Base-by-base conservation (phyloP, 1,284 basidiomycete genomes). In the Ceratobasidium sp. region DNA sequence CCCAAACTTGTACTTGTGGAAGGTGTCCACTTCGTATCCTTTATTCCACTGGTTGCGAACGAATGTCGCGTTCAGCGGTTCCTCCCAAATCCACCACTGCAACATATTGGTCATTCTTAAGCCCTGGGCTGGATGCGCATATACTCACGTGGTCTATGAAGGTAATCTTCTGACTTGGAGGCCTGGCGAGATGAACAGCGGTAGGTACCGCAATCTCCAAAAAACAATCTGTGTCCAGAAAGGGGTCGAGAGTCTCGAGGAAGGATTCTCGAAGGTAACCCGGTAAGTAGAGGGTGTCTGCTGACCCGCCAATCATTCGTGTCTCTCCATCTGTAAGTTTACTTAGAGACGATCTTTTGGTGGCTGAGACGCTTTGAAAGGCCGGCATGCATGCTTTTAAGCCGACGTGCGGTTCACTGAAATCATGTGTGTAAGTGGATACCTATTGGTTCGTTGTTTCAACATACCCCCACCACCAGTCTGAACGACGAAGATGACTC, bases 1-100 rank as follows among this genome's bases (percentile, higher is more conserved):
- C 0, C 85, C 85, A 86, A 87, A 87, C 77, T 86, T 85, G 53
- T 87, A 88, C 0, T 86, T 85, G 78, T 88, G 87, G 80, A 88
- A 88, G 5, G 87, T 86, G 77, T 88, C 87, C 13, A 88, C 87
- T 75, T 88, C 86, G 74, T 82, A 83, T 0, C 86, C 86, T 67
- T 84, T 81, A 0, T 77, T 80, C 87, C 87, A 88, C 71, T 85
- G 83, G 58, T 86, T 81, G 20, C 87, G 83, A 71, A 88, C 87
- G 77, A 87, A 88, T 11, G 83, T 81, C 10, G 85, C 82, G 65
- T 87, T 85, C 73, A 86, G 85, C 17, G 87, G 87, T 6, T 84
- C 84, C n/a, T 85, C 79, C 82, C 85, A 86, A 63, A 88, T 87
- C 87, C 87, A 88, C 85, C 85, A 87, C 71, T 74, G 35, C 3